Percentiles rank a stretch among this genome's conserved stretches.
These are phyloP conservation scores for Boletus speciosus DNA, from an alignment of 768 basidiomycete species.

Conservation along the genomic window DNA sequence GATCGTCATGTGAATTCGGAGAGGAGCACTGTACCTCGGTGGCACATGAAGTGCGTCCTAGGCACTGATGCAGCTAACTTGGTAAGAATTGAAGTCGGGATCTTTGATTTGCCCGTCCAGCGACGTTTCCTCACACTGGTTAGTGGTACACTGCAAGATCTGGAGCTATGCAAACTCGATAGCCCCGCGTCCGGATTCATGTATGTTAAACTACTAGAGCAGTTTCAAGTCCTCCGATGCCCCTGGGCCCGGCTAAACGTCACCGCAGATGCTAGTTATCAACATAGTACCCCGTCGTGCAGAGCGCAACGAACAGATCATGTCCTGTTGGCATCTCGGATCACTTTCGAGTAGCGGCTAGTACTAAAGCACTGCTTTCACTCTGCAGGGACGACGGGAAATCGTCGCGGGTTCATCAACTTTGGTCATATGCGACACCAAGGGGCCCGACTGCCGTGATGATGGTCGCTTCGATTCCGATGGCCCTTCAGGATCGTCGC, in stretches of 20 bases:
- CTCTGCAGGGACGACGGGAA: not conserved
- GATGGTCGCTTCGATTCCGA: not conserved
- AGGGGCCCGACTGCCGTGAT: not conserved
- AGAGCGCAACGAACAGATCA: not conserved
- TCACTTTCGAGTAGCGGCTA: not conserved
- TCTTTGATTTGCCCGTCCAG: not conserved
- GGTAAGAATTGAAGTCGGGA: not conserved
- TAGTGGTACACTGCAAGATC: not conserved
- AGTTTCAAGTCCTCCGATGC: not conserved
- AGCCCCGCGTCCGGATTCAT: no score
- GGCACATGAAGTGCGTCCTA: not conserved
- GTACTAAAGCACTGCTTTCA: not conserved
- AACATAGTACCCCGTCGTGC: not conserved
- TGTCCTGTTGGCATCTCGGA: not conserved
- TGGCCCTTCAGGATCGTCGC: not conserved
- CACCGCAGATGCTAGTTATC: not conserved
- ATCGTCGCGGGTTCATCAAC: not conserved
- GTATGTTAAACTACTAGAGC: not conserved
- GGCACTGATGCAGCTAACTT: not conserved
- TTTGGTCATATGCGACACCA: not conserved
- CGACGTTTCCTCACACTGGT: not conserved
- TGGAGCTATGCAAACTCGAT: no score
- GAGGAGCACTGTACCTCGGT: not conserved
- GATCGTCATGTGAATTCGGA: no score
- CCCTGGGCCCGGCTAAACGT: no score